Evolutionary conservation across 352 stramenopile genomes (phyloP).

Genomic region (Albugo laibachii): DNA sequence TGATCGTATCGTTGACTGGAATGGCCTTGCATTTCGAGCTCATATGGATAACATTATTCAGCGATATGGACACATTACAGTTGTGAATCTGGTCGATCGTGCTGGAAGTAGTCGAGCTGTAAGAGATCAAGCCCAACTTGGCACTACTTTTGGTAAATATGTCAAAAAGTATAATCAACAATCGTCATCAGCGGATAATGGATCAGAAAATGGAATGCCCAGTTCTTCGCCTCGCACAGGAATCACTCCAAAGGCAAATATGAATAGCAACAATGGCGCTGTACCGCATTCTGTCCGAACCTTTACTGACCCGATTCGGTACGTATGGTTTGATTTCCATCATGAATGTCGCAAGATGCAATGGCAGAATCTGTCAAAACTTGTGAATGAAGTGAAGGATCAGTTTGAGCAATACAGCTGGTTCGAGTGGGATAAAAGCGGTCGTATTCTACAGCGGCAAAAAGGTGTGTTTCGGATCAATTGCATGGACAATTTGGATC

Average conservation of each 20-base stretch:
- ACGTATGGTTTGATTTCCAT: slow-evolving; percentile 97
- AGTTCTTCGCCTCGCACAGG: not conserved
- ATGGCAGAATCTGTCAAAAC: slow-evolving; percentile 82
- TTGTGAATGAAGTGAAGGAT: slow-evolving; percentile 59
- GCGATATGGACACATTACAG: slow-evolving; percentile 45
- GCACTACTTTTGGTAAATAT: slow-evolving; percentile 68
- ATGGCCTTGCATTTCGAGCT: slow-evolving; percentile 40
- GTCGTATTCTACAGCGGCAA: slow-evolving; percentile 48
- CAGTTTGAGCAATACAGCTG: slow-evolving; percentile 44
- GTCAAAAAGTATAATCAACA: slow-evolving; percentile 73
- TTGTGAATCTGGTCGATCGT: slow-evolving; percentile 90
- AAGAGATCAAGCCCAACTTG: slow-evolving; percentile 80
- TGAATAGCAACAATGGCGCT: not conserved
- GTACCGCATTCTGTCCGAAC: slow-evolving; percentile 15
- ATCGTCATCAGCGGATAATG: slow-evolving; percentile 7
- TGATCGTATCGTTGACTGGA: slow-evolving; percentile 55
- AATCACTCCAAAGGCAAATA: slow-evolving; percentile 1
- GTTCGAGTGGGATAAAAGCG: slow-evolving; percentile 42
- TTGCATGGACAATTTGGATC: slow-evolving; percentile 96
- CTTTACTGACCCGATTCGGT: slow-evolving; percentile 40
- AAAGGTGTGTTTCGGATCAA: slow-evolving; percentile 91
- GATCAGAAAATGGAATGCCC: slow-evolving; percentile 11
- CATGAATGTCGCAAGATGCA: slow-evolving; percentile 86
- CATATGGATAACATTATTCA: slow-evolving; percentile 55
- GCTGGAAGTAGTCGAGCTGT: slow-evolving; percentile 40